Evolutionary conservation across 2,329 filamentous ascomycete genomes (phyloP).

Genomic region (Penicillium janthinellum): DNA sequence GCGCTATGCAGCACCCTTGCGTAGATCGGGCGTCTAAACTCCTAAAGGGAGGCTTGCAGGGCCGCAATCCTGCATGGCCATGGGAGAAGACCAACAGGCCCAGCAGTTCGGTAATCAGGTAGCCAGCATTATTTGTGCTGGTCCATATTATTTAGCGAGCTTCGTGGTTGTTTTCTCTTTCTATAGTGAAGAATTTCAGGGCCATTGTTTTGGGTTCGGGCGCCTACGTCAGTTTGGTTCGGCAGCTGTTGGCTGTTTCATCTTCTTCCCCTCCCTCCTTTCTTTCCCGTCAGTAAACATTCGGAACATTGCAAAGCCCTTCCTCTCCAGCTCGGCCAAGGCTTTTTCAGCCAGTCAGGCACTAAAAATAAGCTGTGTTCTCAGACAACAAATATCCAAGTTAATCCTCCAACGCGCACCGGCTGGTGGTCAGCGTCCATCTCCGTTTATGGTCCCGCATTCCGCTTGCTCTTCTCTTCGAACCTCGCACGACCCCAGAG

Average conservation of each 20-base stretch:
- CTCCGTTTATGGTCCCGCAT: conserved; percentile 39
- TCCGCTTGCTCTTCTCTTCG: conserved; percentile 28
- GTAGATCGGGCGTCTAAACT: conserved; percentile 14
- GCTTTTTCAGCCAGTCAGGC: neutral
- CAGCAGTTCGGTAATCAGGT: neutral
- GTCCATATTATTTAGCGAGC: neutral
- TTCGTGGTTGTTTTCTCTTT: neutral
- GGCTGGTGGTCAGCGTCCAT: conserved; percentile 29
- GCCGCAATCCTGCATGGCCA: conserved; percentile 2
- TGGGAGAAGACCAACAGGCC: neutral
- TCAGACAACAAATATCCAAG: conserved; percentile 3
- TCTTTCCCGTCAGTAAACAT: conserved; percentile 18
- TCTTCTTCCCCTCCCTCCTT: conserved; percentile 16
- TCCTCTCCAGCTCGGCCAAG: conserved; percentile 15
- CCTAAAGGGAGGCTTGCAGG: conserved; percentile 11
- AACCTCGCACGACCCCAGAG: conserved; percentile 28
- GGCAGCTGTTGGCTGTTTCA: conserved; percentile 25
- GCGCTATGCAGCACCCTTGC: conserved; percentile 13
- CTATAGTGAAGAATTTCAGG: neutral
- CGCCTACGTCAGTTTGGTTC: conserved; percentile 29
- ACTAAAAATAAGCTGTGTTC: neutral
- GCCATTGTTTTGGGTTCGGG: conserved; percentile 22
- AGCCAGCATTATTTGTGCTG: neutral
- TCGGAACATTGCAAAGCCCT: conserved; percentile 10
- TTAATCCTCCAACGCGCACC: conserved; percentile 11